These are phyloP conservation scores for Hevea brasiliensis DNA, from an alignment of 345 rosid species.

Conservation along the genomic window DNA sequence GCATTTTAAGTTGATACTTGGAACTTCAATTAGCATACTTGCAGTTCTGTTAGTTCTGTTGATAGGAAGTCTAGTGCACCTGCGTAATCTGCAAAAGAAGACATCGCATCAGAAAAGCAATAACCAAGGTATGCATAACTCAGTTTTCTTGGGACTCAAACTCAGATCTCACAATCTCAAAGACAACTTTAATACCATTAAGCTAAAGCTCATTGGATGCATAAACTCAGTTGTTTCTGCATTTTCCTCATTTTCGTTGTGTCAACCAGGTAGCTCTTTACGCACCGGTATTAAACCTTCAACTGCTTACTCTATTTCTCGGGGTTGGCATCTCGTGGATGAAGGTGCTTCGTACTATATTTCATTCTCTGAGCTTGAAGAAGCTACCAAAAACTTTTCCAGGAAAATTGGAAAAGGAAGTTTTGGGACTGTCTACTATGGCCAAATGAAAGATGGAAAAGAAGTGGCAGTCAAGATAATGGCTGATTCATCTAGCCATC, in stretches of 20 bases:
- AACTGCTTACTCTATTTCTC: conserved; percentile 49
- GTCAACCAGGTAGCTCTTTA: conserved; percentile 49
- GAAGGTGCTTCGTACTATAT: conserved; percentile 80
- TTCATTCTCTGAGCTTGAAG: conserved; percentile 66
- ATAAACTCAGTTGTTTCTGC: background rate
- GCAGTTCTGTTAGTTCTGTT: conserved; percentile 49
- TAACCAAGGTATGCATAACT: conserved; percentile 48
- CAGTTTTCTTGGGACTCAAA: background rate
- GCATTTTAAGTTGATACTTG: conserved; percentile 54
- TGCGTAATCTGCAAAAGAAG: conserved; percentile 40
- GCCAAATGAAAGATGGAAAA: conserved; percentile 91
- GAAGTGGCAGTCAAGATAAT: conserved; percentile 95
- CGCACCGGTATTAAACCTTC: conserved; percentile 50
- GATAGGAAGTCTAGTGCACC: conserved; percentile 49
- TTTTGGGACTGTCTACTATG: conserved; percentile 88
- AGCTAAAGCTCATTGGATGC: too few relatives aligned
- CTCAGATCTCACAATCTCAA: too few relatives aligned
- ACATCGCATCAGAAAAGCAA: conserved; percentile 28
- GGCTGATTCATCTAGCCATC: conserved; percentile 62
- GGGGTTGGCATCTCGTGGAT: conserved; percentile 67
- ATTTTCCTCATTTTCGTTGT: conserved; percentile 12
- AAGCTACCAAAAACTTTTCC: conserved; percentile 72
- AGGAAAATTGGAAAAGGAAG: conserved; percentile 92
- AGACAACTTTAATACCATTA: too few relatives aligned
- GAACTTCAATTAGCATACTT: conserved; percentile 54